A percentile compares a stretch with the other conserved stretches of the same genome.
phyloP scores from a whole-genome alignment of 257 asterid genomes.

The Gentiana macrophylla region DNA sequence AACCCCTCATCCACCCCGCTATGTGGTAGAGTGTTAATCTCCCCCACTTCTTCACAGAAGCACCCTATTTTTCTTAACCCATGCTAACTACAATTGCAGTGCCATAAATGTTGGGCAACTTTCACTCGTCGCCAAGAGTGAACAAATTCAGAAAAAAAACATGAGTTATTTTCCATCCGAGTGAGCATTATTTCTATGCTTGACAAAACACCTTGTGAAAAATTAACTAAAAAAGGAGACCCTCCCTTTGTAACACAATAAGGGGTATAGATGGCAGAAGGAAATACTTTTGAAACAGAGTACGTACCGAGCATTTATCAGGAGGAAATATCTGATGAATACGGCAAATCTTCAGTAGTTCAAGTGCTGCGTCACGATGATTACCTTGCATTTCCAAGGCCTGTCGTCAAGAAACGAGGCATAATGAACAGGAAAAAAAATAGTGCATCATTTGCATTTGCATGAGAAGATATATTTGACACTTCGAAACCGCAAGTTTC shows the following conservation, averaged over 20 bases:
- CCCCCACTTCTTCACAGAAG: too few species aligned
- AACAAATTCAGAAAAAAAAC: background rate
- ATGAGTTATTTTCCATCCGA: background rate
- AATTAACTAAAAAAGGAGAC: too few species aligned
- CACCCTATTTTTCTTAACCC: too few species aligned
- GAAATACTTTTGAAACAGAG: too few species aligned
- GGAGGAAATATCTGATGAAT: constrained; percentile 88
- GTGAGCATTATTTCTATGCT: too few species aligned
- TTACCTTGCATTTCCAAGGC: constrained; percentile 82
- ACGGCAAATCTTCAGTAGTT: constrained; percentile 57
- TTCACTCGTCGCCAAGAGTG: background rate
- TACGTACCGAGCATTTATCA: constrained; percentile 59
- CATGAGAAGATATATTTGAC: background rate
- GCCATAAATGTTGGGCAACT: background rate
- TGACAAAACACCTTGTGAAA: too few species aligned
- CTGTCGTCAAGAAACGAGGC: constrained; percentile 30
- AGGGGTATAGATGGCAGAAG: too few species aligned
- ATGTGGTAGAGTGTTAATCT: too few species aligned
- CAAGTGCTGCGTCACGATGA: constrained; percentile 62
- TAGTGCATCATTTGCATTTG: background rate
- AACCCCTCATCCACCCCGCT: too few species aligned
- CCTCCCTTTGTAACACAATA: constrained; percentile 4
- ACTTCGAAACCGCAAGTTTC: background rate
- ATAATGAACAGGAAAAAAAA: background rate
- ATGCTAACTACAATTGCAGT: background rate